Evolutionary conservation across 805 yeast genomes (phyloP).

Genomic region (Candida silvicultrix): DNA sequence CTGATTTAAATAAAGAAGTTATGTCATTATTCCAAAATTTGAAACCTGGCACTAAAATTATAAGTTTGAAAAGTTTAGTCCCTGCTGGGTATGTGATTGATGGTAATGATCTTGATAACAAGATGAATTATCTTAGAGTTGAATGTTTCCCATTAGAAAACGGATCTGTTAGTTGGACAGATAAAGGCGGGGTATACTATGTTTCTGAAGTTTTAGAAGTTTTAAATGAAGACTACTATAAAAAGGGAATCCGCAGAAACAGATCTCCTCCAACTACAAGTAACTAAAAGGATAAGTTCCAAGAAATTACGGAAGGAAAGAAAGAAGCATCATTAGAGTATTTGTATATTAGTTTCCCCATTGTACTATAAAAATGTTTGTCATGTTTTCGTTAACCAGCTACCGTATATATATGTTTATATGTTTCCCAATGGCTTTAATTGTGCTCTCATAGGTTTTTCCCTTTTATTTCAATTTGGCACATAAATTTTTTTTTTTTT

Average conservation of each 20-base stretch:
- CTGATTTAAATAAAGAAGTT: conserved; percentile 62
- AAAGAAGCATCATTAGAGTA: too few species aligned
- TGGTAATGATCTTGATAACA: conserved; percentile 42
- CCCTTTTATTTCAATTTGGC: not conserved
- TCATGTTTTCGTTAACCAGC: too few species aligned
- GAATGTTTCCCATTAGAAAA: conserved; percentile 57
- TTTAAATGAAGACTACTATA: not conserved
- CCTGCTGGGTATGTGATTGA: conserved; percentile 67
- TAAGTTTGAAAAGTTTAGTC: conserved; percentile 73
- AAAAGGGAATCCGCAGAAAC: not conserved
- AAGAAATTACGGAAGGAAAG: too few species aligned
- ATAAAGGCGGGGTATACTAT: conserved; percentile 69
- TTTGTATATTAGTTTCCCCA: not conserved
- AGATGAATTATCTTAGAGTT: conserved; percentile 61
- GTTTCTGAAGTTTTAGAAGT: conserved; percentile 40
- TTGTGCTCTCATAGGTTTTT: not conserved
- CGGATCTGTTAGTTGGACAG: conserved; percentile 85
- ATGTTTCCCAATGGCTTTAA: too few species aligned
- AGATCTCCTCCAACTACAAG: not conserved
- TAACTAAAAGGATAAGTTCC: too few species aligned
- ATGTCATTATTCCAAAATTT: conserved; percentile 57
- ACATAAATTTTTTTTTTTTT: not conserved
- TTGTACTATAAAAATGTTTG: not conserved
- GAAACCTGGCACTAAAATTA: conserved; percentile 69
- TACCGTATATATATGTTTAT: too few species aligned